These are phyloP conservation scores for Cerrena zonata DNA, from an alignment of 1,284 basidiomycete species.

Conservation along the genomic window DNA sequence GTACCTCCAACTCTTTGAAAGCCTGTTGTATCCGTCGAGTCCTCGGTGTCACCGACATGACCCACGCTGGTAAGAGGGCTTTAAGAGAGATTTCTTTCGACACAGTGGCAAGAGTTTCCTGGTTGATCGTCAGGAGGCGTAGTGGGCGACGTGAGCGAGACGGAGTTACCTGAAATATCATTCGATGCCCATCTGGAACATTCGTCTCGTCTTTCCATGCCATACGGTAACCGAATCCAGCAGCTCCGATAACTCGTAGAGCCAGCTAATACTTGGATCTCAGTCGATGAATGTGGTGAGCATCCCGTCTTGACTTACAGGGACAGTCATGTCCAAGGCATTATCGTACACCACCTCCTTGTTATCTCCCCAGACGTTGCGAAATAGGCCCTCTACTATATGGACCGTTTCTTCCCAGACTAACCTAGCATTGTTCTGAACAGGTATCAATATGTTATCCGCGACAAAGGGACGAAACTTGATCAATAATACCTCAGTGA, in stretches of 20 bases:
- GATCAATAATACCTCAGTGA: slow-evolving; percentile 29
- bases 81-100: slow-evolving; percentile 39
- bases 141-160: not conserved
- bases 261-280: slow-evolving; percentile 39
- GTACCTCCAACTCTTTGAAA: slow-evolving; percentile 43
- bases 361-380: slow-evolving; percentile 31
- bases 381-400: slow-evolving; percentile 32
- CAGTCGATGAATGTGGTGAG: not conserved
- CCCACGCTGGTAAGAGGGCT: slow-evolving; percentile 41
- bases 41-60: slow-evolving; percentile 33
- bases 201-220: slow-evolving; percentile 43
- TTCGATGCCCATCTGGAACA: slow-evolving; percentile 40
- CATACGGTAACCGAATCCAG: slow-evolving; percentile 53
- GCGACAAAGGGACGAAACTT: not conserved
- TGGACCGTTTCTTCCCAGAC: slow-evolving; percentile 52
- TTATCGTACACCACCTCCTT: slow-evolving; percentile 28
- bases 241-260: slow-evolving; percentile 50
- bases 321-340: slow-evolving; percentile 38
- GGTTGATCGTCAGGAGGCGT: not conserved
- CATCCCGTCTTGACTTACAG: slow-evolving; percentile 30
- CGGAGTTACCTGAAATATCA: slow-evolving; percentile 45
- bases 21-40: slow-evolving; percentile 34
- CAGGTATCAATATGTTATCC: slow-evolving; percentile 10
- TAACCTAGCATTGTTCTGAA: slow-evolving; percentile 54
- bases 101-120: slow-evolving; percentile 43